Conservation (phyloP, 208 protist genomes). For the Naegleria fowleri region DNA sequence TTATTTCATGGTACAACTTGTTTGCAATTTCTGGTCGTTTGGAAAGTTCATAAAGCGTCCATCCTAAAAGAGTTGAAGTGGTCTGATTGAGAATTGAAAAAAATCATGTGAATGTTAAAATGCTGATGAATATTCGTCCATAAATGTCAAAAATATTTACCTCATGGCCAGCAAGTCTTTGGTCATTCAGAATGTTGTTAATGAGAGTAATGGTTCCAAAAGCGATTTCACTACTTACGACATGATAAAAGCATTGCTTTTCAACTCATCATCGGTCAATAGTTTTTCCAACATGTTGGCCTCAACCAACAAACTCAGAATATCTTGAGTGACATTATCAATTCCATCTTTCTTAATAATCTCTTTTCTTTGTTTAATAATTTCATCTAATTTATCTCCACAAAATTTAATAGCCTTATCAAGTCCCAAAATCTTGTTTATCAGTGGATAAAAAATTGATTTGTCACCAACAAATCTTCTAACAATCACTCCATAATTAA, state of each 20-base stretch:
- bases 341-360: neutral
- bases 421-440: neutral
- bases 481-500: neutral
- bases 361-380: neutral
- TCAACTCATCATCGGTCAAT: neutral
- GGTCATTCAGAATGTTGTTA: too few species aligned
- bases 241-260: neutral
- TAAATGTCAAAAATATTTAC: neutral
- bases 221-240: neutral
- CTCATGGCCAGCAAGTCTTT: neutral
- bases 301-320: neutral
- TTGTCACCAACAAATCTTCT: neutral
- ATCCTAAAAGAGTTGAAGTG: neutral
- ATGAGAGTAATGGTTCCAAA: too few species aligned
- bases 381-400: neutral
- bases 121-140: too few species aligned
- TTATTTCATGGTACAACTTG: neutral
- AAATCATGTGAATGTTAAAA: too few species aligned
- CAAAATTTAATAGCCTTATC: neutral
- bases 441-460: neutral
- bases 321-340: neutral
- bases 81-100: too few species aligned
- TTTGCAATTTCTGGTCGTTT: neutral
- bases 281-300: neutral
- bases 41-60: neutral